These are phyloP conservation scores for Neurospora tetrasperma DNA, from an alignment of 495 filamentous ascomycete species.

Conservation along the genomic window DNA sequence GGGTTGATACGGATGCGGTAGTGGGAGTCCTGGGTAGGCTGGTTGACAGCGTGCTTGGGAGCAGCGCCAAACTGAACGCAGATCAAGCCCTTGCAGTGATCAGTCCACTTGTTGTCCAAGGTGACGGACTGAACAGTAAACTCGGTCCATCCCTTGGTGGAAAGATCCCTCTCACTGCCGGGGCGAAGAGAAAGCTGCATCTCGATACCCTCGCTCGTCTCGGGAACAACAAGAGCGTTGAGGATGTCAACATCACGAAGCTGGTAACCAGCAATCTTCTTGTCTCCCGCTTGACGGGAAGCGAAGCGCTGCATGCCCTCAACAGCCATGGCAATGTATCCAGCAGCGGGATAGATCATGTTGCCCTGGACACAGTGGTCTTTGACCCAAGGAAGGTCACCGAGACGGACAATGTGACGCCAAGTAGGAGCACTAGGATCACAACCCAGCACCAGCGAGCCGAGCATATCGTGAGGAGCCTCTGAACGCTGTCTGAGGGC, in stretches of 20 bases:
- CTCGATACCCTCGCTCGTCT: slow-evolving; percentile 28
- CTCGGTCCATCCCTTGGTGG: slow-evolving; percentile 27
- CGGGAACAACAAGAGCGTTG: slow-evolving; percentile 31
- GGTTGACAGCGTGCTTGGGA: not conserved
- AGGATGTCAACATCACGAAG: slow-evolving; percentile 34
- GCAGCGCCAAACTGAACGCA: slow-evolving; percentile 11
- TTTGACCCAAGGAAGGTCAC: slow-evolving; percentile 37
- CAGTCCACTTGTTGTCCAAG: slow-evolving; percentile 30
- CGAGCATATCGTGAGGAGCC: slow-evolving; percentile 40
- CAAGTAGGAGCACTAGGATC: slow-evolving; percentile 31
- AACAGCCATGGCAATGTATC: slow-evolving; percentile 40
- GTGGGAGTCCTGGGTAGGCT: slow-evolving; percentile 6
- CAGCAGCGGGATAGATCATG: slow-evolving; percentile 44
- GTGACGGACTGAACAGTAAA: slow-evolving; percentile 34
- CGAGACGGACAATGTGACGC: slow-evolving; percentile 28
- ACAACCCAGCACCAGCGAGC: slow-evolving; percentile 20
- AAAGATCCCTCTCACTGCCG: slow-evolving; percentile 27
- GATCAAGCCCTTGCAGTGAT: slow-evolving; percentile 26
- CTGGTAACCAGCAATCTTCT: slow-evolving; percentile 15
- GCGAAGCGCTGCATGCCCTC: slow-evolving; percentile 29
- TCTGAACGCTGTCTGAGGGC: slow-evolving; percentile 27
- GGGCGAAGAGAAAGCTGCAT: slow-evolving; percentile 32
- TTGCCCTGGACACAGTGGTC: slow-evolving; percentile 34
- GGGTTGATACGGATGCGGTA: slow-evolving; percentile 16
- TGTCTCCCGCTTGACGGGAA: not conserved